Evolutionary conservation across 2,329 filamentous ascomycete genomes (phyloP).

Genomic region (Stagonosporopsis tanaceti): DNA sequence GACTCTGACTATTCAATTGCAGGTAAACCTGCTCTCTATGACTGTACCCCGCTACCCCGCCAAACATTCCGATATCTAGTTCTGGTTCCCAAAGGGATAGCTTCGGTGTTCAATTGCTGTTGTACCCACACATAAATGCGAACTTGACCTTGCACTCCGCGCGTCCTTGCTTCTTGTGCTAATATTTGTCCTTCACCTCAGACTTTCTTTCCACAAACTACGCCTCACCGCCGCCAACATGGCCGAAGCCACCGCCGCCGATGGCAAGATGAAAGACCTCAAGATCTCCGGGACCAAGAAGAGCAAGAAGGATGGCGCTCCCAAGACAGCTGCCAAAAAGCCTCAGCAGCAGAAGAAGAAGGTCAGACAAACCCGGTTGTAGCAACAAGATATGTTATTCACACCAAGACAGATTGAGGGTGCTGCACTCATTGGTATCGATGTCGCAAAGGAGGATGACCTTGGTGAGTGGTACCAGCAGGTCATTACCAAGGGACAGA

Average conservation of each 20-base stretch:
- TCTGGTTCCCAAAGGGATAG: slow-evolving; percentile 19
- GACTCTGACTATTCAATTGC: slow-evolving; percentile 33
- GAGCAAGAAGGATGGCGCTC: slow-evolving; percentile 47
- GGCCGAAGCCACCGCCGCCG: slow-evolving; percentile 46
- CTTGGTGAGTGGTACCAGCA: slow-evolving; percentile 98
- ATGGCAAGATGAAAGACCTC: slow-evolving; percentile 57
- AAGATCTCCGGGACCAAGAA: slow-evolving; percentile 51
- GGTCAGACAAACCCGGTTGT: slow-evolving; percentile 13
- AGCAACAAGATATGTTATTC: slow-evolving; percentile 16
- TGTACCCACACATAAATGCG: slow-evolving; percentile 12
- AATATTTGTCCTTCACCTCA: slow-evolving; percentile 12
- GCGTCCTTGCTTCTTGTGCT: slow-evolving; percentile 13
- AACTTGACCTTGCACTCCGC: neutral
- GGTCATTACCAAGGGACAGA: slow-evolving; percentile 93
- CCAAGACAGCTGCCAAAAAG: slow-evolving; percentile 50
- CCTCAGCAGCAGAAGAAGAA: slow-evolving; percentile 60
- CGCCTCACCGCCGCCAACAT: slow-evolving; percentile 26
- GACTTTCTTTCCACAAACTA: slow-evolving; percentile 1
- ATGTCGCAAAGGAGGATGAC: slow-evolving; percentile 82
- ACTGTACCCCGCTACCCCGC: slow-evolving; percentile 45
- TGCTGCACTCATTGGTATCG: slow-evolving; percentile 82
- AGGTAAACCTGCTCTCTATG: slow-evolving; percentile 27
- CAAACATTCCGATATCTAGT: slow-evolving; percentile 29
- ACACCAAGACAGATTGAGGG: slow-evolving; percentile 57
- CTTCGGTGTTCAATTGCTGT: slow-evolving; percentile 16